These are phyloP conservation scores for Thermoascus crustaceus DNA, from an alignment of 2,329 filamentous ascomycete species.

Conservation along the genomic window DNA sequence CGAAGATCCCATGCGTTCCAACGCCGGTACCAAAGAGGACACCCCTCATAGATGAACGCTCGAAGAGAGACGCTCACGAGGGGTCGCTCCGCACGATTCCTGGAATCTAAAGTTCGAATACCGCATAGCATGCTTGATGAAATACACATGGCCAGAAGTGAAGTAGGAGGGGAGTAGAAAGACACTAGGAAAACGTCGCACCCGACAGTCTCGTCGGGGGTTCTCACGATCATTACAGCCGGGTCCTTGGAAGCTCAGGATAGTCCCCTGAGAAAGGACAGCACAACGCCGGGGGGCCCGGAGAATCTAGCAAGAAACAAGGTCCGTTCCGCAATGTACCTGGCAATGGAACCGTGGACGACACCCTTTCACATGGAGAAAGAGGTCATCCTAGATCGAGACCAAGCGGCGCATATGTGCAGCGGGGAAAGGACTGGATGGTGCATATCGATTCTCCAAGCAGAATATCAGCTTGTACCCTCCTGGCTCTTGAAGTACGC, in stretches of 20 bases:
- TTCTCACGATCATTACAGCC: slow-evolving; percentile 1
- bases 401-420: too few relatives aligned
- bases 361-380: too few relatives aligned
- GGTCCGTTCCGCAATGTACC: too few relatives aligned
- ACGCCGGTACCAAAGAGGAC: slow-evolving; percentile 3
- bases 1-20: slow-evolving; percentile 1
- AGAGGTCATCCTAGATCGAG: too few relatives aligned
- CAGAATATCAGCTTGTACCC: slow-evolving; percentile 11
- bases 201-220: slow-evolving; percentile 1
- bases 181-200: neutral
- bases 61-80: neutral
- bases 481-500: slow-evolving; percentile 52
- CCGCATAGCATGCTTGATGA: slow-evolving; percentile 1
- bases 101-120: slow-evolving; percentile 1
- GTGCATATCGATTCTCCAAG: neutral
- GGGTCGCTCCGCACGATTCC: neutral
- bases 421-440: too few relatives aligned
- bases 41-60: neutral
- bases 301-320: slow-evolving; percentile 2
- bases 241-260: slow-evolving; percentile 1
- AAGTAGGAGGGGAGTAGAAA: slow-evolving; percentile 1
- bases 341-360: too few relatives aligned
- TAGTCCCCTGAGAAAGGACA: neutral
- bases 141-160: slow-evolving; percentile 18
- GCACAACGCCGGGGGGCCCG: neutral